Percentiles rank a stretch among this genome's conserved stretches.
Evolutionary conservation across 805 yeast genomes (phyloP).

Genomic region (Candida corydali): DNA sequence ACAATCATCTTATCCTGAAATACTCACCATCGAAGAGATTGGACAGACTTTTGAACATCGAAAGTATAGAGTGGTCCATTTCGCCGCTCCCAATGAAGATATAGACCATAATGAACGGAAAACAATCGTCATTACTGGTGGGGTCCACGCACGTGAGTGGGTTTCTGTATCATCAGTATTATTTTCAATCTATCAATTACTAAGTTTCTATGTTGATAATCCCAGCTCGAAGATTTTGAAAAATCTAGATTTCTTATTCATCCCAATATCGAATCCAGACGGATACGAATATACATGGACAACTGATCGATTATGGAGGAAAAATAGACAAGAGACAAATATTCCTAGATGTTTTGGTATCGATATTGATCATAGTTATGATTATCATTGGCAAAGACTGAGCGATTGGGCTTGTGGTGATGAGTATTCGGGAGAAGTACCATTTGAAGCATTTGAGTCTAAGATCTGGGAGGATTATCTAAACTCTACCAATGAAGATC

Average conservation of each 20-base stretch:
- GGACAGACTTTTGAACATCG: conserved; percentile 79
- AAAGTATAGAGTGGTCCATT: conserved; percentile 60
- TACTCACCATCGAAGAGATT: conserved; percentile 59
- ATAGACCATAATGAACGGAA: conserved; percentile 37
- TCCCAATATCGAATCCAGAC: conserved; percentile 88
- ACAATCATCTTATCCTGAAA: conserved; percentile 56
- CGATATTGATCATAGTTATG: conserved; percentile 83
- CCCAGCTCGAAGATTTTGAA: conserved; percentile 39
- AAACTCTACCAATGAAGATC: conserved; percentile 43
- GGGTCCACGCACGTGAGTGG: conserved; percentile 92
- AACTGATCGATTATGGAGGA: conserved; percentile 79
- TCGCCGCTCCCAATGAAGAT: conserved; percentile 45
- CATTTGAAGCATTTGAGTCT: conserved; percentile 52
- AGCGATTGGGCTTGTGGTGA: conserved; percentile 75
- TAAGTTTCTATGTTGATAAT: conserved; percentile 25
- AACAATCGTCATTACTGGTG: conserved; percentile 76
- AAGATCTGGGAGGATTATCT: conserved; percentile 37
- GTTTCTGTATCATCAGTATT: conserved; percentile 67
- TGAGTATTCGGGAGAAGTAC: conserved; percentile 71
- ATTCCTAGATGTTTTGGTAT: conserved; percentile 70
- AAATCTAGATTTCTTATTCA: conserved; percentile 64
- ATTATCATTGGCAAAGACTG: conserved; percentile 63
- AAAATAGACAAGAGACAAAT: conserved; percentile 72
- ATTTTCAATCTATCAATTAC: conserved; percentile 42
- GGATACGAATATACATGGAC: conserved; percentile 86